These are phyloP conservation scores for Magnolia officinalis DNA, from an alignment of 164 flowering plant genomes.

Conservation along the genomic window DNA sequence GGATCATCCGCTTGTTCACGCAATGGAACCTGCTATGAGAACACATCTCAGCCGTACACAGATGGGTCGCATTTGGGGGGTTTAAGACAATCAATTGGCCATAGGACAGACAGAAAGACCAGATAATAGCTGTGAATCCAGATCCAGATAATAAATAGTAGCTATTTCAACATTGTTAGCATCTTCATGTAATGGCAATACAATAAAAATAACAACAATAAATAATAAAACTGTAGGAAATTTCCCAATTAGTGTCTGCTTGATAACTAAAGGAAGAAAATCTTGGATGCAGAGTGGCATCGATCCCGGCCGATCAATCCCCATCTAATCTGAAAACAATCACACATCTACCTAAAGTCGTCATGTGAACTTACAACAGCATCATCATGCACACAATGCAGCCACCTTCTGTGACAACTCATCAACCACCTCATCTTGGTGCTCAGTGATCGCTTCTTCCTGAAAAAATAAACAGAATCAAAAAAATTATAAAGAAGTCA, in stretches of 20 bases:
- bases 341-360: neutral
- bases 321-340: neutral
- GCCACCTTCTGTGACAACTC: constrained; percentile 41
- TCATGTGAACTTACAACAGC: neutral
- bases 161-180: neutral
- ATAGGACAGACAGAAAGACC: too few relatives aligned
- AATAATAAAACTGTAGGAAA: neutral
- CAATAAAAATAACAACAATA: neutral
- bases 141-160: neutral
- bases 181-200: neutral
- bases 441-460: constrained; percentile 40
- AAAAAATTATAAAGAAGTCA: neutral
- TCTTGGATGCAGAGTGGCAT: neutral
- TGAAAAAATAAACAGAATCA: constrained; percentile 6
- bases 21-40: too few relatives aligned
- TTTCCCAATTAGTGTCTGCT: neutral
- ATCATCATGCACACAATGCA: constrained; percentile 29
- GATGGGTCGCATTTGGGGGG: too few relatives aligned
- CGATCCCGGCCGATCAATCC: neutral
- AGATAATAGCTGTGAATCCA: neutral
- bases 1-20: too few relatives aligned
- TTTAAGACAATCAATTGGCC: too few relatives aligned
- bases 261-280: neutral
- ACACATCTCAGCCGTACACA: too few relatives aligned
- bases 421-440: constrained; percentile 38